Conservation (phyloP, 441 rosid genomes). For the Jatropha multifida region DNA sequence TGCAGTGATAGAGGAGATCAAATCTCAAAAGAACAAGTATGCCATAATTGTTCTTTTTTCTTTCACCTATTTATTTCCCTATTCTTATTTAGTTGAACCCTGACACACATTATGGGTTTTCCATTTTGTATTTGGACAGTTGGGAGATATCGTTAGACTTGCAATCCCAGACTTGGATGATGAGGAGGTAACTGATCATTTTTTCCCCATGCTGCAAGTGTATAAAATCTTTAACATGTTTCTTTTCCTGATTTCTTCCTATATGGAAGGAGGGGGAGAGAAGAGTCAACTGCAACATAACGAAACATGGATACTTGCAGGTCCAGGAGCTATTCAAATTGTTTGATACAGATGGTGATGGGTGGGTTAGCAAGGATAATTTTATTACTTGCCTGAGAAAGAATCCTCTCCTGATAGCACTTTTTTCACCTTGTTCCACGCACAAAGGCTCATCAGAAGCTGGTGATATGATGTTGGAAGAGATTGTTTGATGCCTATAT, state of each 20-base stretch:
- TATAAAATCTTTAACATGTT: not conserved
- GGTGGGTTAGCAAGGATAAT: conserved; percentile 47
- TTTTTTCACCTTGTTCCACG: conserved; percentile 45
- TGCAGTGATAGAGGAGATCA: conserved; percentile 48
- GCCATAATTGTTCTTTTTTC: conserved; percentile 2
- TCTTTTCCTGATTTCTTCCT: not conserved
- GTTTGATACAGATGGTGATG: conserved; percentile 56
- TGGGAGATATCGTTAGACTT: conserved; percentile 54
- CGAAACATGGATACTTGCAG: conserved; percentile 34
- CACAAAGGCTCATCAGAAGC: conserved; percentile 28
- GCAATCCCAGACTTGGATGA: conserved; percentile 51
- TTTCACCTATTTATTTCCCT: not conserved
- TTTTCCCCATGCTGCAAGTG: not conserved
- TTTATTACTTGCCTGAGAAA: conserved; percentile 53
- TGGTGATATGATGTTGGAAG: conserved; percentile 27
- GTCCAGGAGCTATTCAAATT: conserved; percentile 47
- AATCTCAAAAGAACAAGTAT: conserved; percentile 63
- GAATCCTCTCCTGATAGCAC: conserved; percentile 70
- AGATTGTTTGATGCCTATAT: conserved; percentile 31
- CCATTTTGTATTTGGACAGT: conserved; percentile 40
- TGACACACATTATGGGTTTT: conserved; percentile 16
- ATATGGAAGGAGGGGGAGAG: no score
- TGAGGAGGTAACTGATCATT: conserved; percentile 46
- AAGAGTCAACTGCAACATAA: not conserved
- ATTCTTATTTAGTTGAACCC: conserved; percentile 6